Evolutionary conservation across 2,329 filamentous ascomycete genomes (phyloP).

Genomic region (Achaetomium macrosporum): DNA sequence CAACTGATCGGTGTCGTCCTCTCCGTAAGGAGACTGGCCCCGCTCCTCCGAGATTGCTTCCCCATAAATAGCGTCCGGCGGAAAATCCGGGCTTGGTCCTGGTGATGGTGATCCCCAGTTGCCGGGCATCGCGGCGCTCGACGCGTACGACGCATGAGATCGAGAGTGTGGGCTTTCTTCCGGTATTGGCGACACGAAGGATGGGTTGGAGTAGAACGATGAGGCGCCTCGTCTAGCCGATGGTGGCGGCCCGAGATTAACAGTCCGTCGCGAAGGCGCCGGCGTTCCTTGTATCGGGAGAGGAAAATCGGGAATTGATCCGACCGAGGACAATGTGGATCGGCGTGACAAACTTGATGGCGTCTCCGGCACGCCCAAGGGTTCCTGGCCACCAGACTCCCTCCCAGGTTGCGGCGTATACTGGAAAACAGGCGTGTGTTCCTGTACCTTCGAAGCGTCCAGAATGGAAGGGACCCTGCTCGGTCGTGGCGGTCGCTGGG

Average conservation of each 20-base stretch:
- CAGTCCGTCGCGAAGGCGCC: slow-evolving; percentile 40
- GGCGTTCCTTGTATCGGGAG: slow-evolving; percentile 34
- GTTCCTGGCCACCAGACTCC: slow-evolving; percentile 32
- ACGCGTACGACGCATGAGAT: slow-evolving; percentile 61
- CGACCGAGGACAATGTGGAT: slow-evolving; percentile 49
- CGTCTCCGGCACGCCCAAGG: slow-evolving; percentile 42
- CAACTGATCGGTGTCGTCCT: slow-evolving; percentile 47
- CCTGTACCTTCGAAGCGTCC: slow-evolving; percentile 50
- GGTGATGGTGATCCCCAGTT: slow-evolving; percentile 54
- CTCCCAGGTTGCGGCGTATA: slow-evolving; percentile 36
- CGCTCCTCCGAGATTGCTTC: slow-evolving; percentile 42
- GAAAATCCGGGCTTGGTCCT: slow-evolving; percentile 39
- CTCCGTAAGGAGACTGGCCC: slow-evolving; percentile 35
- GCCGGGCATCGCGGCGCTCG: slow-evolving; percentile 66
- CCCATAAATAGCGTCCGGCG: slow-evolving; percentile 46
- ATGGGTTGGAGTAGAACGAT: slow-evolving; percentile 59
- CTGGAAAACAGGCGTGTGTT: slow-evolving; percentile 50
- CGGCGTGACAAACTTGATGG: slow-evolving; percentile 46
- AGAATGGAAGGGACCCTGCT: slow-evolving; percentile 55
- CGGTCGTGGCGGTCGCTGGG: slow-evolving; percentile 54
- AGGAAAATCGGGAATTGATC: slow-evolving; percentile 56
- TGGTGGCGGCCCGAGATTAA: slow-evolving; percentile 54
- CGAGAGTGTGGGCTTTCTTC: slow-evolving; percentile 58
- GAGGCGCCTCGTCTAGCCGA: slow-evolving; percentile 55
- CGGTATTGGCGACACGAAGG: slow-evolving; percentile 68